Evolutionary conservation across 2,329 filamentous ascomycete genomes (phyloP).

Genomic region (Penicillium capsulatum): DNA sequence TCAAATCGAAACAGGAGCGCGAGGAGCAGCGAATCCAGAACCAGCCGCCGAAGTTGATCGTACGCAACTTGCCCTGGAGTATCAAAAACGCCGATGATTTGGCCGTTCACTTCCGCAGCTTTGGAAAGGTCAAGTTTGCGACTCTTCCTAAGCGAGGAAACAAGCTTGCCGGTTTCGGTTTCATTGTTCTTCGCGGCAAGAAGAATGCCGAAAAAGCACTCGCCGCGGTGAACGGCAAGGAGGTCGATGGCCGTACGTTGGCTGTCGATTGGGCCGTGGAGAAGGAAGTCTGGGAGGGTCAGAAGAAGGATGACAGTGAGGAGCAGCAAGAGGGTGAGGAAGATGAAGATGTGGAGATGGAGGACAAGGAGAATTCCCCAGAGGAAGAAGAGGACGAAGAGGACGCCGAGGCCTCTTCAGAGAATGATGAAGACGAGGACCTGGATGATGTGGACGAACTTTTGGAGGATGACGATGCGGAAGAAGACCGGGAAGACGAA

Average conservation of each 20-base stretch:
- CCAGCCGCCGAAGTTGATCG: constrained; percentile 71
- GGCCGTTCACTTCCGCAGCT: constrained; percentile 72
- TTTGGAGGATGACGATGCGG: constrained; percentile 38
- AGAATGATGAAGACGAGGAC: constrained; percentile 32
- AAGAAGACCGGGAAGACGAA: constrained; percentile 47
- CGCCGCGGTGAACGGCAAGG: constrained; percentile 79
- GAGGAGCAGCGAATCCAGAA: constrained; percentile 59
- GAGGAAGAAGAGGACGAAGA: constrained; percentile 38
- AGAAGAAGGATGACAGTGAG: constrained; percentile 46
- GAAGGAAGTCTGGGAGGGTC: constrained; percentile 75
- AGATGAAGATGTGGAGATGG: constrained; percentile 50
- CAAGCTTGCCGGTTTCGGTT: constrained; percentile 79
- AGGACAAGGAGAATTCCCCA: constrained; percentile 52
- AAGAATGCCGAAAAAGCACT: constrained; percentile 91
- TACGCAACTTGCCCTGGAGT: constrained; percentile 93
- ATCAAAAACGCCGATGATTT: constrained; percentile 84
- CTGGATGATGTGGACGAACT: constrained; percentile 6
- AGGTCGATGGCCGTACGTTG: constrained; percentile 78
- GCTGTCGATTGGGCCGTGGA: constrained; percentile 98
- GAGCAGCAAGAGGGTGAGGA: constrained; percentile 22
- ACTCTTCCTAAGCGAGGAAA: constrained; percentile 74
- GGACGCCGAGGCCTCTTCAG: constrained; percentile 35
- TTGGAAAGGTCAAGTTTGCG: constrained; percentile 84
- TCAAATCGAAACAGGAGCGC: constrained; percentile 39
- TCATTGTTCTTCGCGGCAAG: constrained; percentile 79